Percentiles rank a stretch among this genome's conserved stretches.
Evolutionary conservation across 2,329 filamentous ascomycete species (phyloP).

Genomic region (Aspergillus alliaceus): DNA sequence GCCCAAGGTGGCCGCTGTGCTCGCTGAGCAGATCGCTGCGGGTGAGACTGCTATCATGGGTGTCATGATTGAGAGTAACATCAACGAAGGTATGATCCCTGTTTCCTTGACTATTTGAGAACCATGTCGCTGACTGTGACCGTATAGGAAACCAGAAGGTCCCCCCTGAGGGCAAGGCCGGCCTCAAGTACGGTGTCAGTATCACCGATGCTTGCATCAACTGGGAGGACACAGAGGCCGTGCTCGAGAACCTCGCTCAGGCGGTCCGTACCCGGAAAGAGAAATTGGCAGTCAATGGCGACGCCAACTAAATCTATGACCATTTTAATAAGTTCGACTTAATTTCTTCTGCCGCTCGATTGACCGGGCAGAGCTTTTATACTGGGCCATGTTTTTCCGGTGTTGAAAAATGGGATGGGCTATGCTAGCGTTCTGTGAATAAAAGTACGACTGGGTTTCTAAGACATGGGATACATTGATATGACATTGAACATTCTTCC

Average conservation of each 20-base stretch:
- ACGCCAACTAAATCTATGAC: constrained; percentile 4
- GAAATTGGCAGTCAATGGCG: constrained; percentile 25
- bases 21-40: constrained; percentile 80
- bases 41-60: constrained; percentile 91
- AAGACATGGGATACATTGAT: background rate
- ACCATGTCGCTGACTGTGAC: constrained; percentile 6
- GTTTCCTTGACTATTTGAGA: background rate
- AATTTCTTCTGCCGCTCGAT: background rate
- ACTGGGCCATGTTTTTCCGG: background rate
- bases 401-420: background rate
- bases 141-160: constrained; percentile 78
- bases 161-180: constrained; percentile 77
- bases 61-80: constrained; percentile 98
- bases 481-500: background rate
- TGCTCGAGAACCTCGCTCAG: constrained; percentile 74
- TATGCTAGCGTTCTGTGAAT: background rate
- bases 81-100: constrained; percentile 72
- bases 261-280: constrained; percentile 75
- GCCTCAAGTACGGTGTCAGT: constrained; percentile 88
- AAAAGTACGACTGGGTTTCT: background rate
- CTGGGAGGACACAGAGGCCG: constrained; percentile 84
- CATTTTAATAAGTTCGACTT: background rate
- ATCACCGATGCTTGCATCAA: constrained; percentile 97
- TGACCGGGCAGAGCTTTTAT: background rate
- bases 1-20: constrained; percentile 79